Evolutionary conservation across 164 flowering plant genomes (phyloP).

Genomic region (Annona cherimola): DNA sequence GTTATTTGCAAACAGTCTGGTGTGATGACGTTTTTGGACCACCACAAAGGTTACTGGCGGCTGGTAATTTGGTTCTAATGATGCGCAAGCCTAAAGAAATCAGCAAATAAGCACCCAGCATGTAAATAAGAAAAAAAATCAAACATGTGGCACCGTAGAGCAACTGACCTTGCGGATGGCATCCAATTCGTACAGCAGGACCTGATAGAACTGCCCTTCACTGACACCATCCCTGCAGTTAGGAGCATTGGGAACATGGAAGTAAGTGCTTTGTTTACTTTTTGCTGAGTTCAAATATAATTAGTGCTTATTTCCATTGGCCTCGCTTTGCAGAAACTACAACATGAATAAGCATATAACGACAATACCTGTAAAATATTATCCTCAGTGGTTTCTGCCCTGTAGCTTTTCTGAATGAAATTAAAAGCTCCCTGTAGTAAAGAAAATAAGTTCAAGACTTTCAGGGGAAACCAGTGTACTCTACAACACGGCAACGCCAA

Average conservation of each 20-base stretch:
- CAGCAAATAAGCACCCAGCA: background rate
- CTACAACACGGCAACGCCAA: background rate
- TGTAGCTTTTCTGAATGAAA: slow-evolving; percentile 52
- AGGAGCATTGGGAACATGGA: background rate
- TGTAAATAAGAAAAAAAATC: background rate
- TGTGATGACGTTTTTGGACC: slow-evolving; percentile 23
- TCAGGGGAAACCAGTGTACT: background rate
- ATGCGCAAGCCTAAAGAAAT: slow-evolving; percentile 18
- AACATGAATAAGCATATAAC: background rate
- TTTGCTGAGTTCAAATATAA: background rate
- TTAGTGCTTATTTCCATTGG: background rate
- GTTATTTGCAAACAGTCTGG: slow-evolving; percentile 20
- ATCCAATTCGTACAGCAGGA: slow-evolving; percentile 40
- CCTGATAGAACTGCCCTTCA: slow-evolving; percentile 56
- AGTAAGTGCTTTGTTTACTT: background rate
- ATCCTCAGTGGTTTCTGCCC: slow-evolving; percentile 55
- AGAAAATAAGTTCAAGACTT: background rate
- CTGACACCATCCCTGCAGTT: slow-evolving; percentile 45
- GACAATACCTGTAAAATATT: slow-evolving; percentile 49
- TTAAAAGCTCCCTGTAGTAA: slow-evolving; percentile 48
- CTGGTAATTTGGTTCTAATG: slow-evolving; percentile 22
- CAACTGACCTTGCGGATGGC: slow-evolving; percentile 46
- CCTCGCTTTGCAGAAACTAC: background rate
- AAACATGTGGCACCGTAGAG: background rate
- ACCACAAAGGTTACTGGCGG: slow-evolving; percentile 24